Evolutionary conservation across 208 protist species (phyloP).

Genomic region (Leishmania tropica): DNA sequence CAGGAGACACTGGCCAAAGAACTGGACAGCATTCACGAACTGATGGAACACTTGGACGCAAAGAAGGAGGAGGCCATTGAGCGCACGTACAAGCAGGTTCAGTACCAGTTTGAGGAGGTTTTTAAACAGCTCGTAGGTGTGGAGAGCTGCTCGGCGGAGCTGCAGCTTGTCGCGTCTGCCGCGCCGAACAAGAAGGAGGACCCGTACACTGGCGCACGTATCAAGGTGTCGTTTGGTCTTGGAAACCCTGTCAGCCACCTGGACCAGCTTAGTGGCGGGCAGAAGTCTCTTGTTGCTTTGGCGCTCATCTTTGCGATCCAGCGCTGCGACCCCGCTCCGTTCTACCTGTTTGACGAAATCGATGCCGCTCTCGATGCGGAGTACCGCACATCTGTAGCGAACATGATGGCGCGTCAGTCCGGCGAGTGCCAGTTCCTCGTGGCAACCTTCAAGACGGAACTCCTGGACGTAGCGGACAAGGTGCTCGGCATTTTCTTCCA

Average conservation of each 20-base stretch:
- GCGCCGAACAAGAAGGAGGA: conserved; percentile 48
- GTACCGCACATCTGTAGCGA: conserved; percentile 92
- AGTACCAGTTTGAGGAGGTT: conserved; percentile 96
- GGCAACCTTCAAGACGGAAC: conserved; percentile 98
- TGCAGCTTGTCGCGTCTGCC: conserved; percentile 62
- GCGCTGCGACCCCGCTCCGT: conserved; percentile 98
- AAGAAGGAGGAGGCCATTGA: conserved; percentile 98
- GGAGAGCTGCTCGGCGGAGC: conserved; percentile 84
- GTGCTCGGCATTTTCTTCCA: conserved; percentile 96
- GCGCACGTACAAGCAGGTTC: conserved; percentile 97
- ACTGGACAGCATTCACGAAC: conserved; percentile 88
- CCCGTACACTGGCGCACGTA: conserved; percentile 91
- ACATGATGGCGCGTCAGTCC: conserved; percentile 94
- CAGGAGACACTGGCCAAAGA: conserved; percentile 84
- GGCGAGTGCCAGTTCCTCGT: conserved; percentile 97
- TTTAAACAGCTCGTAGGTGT: conserved; percentile 96
- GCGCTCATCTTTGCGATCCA: conserved; percentile 99
- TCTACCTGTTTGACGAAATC: conserved; percentile 99
- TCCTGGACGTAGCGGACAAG: conserved; percentile 93
- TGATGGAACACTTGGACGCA: conserved; percentile 96
- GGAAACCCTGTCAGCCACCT: conserved; percentile 82
- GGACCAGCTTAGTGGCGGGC: conserved; percentile 96
- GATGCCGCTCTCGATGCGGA: conserved; percentile 97
- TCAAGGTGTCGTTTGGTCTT: conserved; percentile 92
- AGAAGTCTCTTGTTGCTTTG: conserved; percentile 99